Evolutionary conservation across 768 basidiomycete genomes (phyloP).

Genomic region (Coprinopsis sp.): DNA sequence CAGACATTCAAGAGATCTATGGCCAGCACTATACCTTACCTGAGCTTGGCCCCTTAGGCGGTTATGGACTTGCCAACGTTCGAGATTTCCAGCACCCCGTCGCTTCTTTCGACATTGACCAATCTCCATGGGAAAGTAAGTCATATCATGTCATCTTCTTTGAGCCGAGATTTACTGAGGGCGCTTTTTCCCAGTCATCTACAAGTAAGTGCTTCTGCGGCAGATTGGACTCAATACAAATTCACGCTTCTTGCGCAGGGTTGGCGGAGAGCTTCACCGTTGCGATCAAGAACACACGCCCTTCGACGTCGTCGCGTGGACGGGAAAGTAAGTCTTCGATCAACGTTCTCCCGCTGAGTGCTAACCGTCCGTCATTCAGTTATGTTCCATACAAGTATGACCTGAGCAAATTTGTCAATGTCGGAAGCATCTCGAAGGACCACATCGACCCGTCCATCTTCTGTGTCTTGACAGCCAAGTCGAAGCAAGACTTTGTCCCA

Average conservation of each 20-base stretch:
- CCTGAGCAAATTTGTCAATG: slow-evolving; percentile 56
- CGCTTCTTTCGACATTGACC: slow-evolving; percentile 64
- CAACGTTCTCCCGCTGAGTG: background rate
- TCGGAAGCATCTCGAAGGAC: slow-evolving; percentile 62
- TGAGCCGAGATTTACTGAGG: background rate
- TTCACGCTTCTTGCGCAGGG: slow-evolving; percentile 27
- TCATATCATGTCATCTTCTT: slow-evolving; percentile 5
- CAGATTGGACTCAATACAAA: background rate
- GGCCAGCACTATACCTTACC: slow-evolving; percentile 61
- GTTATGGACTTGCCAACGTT: slow-evolving; percentile 59
- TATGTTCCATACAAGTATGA: slow-evolving; percentile 68
- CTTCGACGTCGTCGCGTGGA: slow-evolving; percentile 71
- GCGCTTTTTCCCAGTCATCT: slow-evolving; percentile 33
- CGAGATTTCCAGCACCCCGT: slow-evolving; percentile 62
- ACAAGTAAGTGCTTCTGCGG: slow-evolving; percentile 34
- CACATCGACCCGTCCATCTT: slow-evolving; percentile 70
- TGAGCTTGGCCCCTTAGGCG: slow-evolving; percentile 61
- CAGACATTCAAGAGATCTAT: slow-evolving; percentile 61
- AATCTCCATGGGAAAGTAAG: slow-evolving; percentile 54
- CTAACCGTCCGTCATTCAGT: slow-evolving; percentile 24
- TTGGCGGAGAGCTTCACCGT: slow-evolving; percentile 48
- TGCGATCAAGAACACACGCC: slow-evolving; percentile 61
- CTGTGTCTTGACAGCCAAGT: slow-evolving; percentile 63
- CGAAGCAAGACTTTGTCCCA: slow-evolving; percentile 52
- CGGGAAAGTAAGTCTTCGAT: slow-evolving; percentile 49